Conservation (phyloP, 2,329 filamentous ascomycete genomes). For the Didymella lethalis region DNA sequence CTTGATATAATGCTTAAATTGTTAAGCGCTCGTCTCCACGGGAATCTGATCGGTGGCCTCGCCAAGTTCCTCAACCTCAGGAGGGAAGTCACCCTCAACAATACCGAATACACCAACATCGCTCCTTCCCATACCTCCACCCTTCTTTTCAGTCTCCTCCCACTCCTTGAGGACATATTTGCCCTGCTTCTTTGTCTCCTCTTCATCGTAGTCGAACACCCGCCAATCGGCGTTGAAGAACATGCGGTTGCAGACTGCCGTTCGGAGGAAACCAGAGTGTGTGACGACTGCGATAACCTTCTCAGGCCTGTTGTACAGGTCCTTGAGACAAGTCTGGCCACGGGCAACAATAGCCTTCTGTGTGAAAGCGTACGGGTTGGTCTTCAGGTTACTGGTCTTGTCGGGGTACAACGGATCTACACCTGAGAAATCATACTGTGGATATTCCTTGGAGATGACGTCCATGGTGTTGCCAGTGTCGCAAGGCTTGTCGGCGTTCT, state of each 20-base stretch:
- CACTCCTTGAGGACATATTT: slow-evolving; percentile 57
- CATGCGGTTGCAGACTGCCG: slow-evolving; percentile 60
- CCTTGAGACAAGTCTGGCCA: slow-evolving; percentile 60
- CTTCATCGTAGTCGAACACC: slow-evolving; percentile 64
- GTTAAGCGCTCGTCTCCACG: slow-evolving; percentile 12
- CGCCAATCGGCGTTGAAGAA: slow-evolving; percentile 70
- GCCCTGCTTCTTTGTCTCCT: slow-evolving; percentile 58
- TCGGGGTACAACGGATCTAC: slow-evolving; percentile 69
- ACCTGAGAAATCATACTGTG: slow-evolving; percentile 62
- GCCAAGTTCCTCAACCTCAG: slow-evolving; percentile 26
- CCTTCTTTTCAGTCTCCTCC: slow-evolving; percentile 55
- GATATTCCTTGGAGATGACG: slow-evolving; percentile 60
- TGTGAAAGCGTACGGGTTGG: slow-evolving; percentile 62
- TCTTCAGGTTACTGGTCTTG: slow-evolving; percentile 59
- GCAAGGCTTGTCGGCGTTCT: slow-evolving; percentile 62
- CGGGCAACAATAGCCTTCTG: slow-evolving; percentile 63
- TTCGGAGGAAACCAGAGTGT: slow-evolving; percentile 70
- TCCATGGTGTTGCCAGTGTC: slow-evolving; percentile 65
- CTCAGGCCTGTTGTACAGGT: slow-evolving; percentile 63
- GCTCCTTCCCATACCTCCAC: slow-evolving; percentile 62
- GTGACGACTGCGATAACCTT: slow-evolving; percentile 70
- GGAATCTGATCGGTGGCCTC: slow-evolving; percentile 30
- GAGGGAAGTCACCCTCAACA: slow-evolving; percentile 40
- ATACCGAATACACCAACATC: slow-evolving; percentile 47
- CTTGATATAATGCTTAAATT: neutral